A percentile compares a stretch with the other conserved stretches of the same genome.
Conservation (phyloP, 257 asterid species). For the Solanum sitiens region DNA sequence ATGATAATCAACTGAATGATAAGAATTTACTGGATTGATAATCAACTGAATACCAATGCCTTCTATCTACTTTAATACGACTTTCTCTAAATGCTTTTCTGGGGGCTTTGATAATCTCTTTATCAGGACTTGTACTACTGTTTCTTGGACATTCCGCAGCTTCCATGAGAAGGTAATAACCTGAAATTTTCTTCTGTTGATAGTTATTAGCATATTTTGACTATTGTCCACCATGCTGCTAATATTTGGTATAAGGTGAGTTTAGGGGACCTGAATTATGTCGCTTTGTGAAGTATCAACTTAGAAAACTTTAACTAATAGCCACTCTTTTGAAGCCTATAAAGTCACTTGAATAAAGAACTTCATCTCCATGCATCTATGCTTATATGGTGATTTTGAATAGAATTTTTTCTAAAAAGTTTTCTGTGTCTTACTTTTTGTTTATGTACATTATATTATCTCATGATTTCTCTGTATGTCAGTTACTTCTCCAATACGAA, state of each 20-base stretch:
- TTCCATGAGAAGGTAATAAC: slow-evolving; percentile 75
- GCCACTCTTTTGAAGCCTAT: neutral
- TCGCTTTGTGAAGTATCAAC: too few relatives aligned
- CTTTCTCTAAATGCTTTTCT: neutral
- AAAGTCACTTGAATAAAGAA: neutral
- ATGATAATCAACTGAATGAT: neutral
- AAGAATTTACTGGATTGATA: neutral
- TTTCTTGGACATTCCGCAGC: slow-evolving; percentile 11
- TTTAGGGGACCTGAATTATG: neutral
- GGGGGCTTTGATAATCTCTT: neutral
- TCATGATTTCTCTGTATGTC: too few relatives aligned
- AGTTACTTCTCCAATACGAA: too few relatives aligned
- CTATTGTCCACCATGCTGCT: neutral
- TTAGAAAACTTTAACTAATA: too few relatives aligned
- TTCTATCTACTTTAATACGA: neutral
- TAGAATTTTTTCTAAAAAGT: neutral
- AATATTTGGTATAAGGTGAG: neutral
- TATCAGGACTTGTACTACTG: too few relatives aligned
- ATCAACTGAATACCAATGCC: neutral
- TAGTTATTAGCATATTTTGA: neutral
- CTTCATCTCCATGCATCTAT: neutral
- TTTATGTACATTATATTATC: too few relatives aligned
- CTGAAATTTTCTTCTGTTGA: neutral
- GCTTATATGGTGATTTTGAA: neutral
- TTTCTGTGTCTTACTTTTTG: too few relatives aligned